Evolutionary conservation across 148 eudicot species (phyloP), one percentile per base, ranked within the genome.

Genomic region (Mesembryanthemum crystallinum): DNA sequence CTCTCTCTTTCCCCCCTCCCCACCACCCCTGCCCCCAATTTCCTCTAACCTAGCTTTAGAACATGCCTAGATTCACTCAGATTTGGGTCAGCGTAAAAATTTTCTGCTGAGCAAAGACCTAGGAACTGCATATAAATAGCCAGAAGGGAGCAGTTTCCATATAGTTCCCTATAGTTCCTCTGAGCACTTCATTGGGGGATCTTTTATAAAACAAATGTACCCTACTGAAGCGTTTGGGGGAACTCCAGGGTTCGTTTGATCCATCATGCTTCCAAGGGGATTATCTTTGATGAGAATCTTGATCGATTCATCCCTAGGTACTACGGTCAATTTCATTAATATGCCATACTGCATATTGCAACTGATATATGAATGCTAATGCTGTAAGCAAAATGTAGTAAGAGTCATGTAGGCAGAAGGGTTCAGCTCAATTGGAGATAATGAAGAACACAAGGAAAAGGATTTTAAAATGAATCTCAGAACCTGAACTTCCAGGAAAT

Each of bases 221-320:
- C 75, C 66, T 67, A 67, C 73, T 73, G 81, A 73, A 79, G 77
- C 67, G 81, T 79, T 79, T 79, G 77, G 77, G 81, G 77, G 81
- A 79, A 79, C 81, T 79, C 77, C 73, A 18, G 77, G 81, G 77
- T 15, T 55, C 77, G 35, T 17, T 17, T 49, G 21, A 24, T 32
- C 21, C 0, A 57, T 57, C 61, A 17, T 20, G 18, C 58, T 8
- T 6, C 1, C 0, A 0, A 21, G n/a, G n/a, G n/a, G n/a, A 54
- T 5, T 54, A 21, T 21, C 62, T 54, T 21, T 20, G 68, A 39
- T 8, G 28, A 37, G 42, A 33, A 58, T 58, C 52, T 58, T 14
- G 24, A n/a, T 30, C 45, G n/a, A n/a, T n/a, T n/a, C n/a, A n/a
- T n/a, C n/a, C n/a, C n/a, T n/a, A n/a, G n/a, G n/a, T n/a, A n/a